phyloP scores from a whole-genome alignment of 75 land plant genomes.

The Pinus tabuliformis region DNA sequence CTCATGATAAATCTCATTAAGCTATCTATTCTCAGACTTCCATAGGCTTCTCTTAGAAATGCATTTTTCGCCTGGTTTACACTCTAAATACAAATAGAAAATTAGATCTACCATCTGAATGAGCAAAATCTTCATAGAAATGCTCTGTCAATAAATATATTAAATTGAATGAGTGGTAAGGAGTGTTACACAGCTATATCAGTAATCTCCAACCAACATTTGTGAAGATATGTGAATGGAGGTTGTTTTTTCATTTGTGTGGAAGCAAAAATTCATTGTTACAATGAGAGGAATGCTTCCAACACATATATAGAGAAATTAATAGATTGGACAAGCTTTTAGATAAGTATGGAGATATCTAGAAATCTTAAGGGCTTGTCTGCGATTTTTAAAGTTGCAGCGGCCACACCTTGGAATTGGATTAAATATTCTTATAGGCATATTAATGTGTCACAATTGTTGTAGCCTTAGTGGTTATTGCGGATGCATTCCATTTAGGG shows the following conservation, averaged over 20 bases:
- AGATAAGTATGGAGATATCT: constrained; percentile 84
- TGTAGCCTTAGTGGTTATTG: too few relatives aligned
- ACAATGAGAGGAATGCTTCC: neutral
- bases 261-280: neutral
- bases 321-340: constrained; percentile 73
- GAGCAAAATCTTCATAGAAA: neutral
- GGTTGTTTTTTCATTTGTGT: neutral
- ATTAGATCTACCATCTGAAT: constrained; percentile 17
- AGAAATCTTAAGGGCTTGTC: constrained; percentile 76
- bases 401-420: too few relatives aligned
- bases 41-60: constrained; percentile 83
- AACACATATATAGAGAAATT: constrained; percentile 6
- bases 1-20: constrained; percentile 88
- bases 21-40: constrained; percentile 78
- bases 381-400: constrained; percentile 28
- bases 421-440: too few relatives aligned
- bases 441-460: too few relatives aligned
- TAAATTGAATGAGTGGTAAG: constrained; percentile 94
- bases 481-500: too few relatives aligned
- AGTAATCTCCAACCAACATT: constrained; percentile 85
- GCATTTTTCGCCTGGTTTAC: constrained; percentile 80
- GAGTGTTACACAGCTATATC: constrained; percentile 89
- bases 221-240: constrained; percentile 23
- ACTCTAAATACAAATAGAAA: constrained; percentile 86
- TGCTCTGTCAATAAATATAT: constrained; percentile 52